Evolutionary conservation across 805 yeast genomes (phyloP), one percentile per base, ranked within the genome.

Genomic region (Kuraishia capsulata): DNA sequence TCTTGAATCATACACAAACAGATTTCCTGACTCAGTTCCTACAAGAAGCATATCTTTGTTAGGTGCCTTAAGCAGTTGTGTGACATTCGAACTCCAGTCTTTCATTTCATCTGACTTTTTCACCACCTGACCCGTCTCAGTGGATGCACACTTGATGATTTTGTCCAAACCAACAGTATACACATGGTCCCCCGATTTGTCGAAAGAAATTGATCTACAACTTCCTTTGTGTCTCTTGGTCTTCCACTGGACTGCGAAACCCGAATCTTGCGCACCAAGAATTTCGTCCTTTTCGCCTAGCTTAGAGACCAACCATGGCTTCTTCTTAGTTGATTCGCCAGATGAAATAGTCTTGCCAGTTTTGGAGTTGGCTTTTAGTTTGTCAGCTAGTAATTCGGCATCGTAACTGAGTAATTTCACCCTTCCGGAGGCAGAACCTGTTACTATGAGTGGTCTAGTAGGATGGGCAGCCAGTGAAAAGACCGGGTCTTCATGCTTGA

Each of bases 181-280:
- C 0, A 88, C 38, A 40, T 58, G 57, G 23, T 70, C 69, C 2
- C 87, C 87, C 1, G 71, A 64, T 28, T 77, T 73, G 42, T 78
- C 84, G 55, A 86, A 79, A 5, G 74, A 62, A 2, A 85, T 62
- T 3, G 82, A 74, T 32, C 98, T 64, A 43, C 95, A 86, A 45
- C 95, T 81, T 1, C 87, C 89, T 56, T 87, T 88, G 54, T 90
- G 97, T 53, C 97, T 72, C 50, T 76, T 84, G 0, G 97, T 89
- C 39, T 81, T 74, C 98, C 98, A 90, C 1, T 58, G 40, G 20
- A 70, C 37, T 16, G 39, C 42, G 8, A 41, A 43, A 9, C 45
- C 47, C 10, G 56, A 57, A 4, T 29, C 50, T 18, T 19, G 28
- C 5, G 23, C n/a, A 17, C 11, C 35, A 6, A 17, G 17, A 9